phyloP scores from a whole-genome alignment of 805 yeast species.

The Candida coleopterorum region DNA sequence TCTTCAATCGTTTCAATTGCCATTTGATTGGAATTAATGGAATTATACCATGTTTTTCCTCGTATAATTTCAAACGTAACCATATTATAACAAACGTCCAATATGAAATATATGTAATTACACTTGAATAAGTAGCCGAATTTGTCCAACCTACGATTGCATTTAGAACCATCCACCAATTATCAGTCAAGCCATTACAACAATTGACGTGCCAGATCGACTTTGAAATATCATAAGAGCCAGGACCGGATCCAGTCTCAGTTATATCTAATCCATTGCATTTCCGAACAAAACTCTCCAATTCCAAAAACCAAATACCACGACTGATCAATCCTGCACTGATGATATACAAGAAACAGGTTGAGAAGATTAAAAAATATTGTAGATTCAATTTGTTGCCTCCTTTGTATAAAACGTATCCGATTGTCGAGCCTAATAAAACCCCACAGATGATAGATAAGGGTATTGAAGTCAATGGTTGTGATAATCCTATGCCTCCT shows the following conservation, averaged over 20 bases:
- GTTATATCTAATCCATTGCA: conserved; percentile 83
- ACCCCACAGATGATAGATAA: conserved; percentile 59
- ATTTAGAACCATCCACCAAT: conserved; percentile 86
- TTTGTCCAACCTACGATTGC: conserved; percentile 94
- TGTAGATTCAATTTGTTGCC: conserved; percentile 76
- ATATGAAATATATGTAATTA: conserved; percentile 62
- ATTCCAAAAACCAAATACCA: conserved; percentile 87
- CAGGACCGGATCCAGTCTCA: conserved; percentile 91
- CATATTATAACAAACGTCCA: conserved; percentile 55
- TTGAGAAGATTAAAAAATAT: conserved; percentile 66
- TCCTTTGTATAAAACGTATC: conserved; percentile 65
- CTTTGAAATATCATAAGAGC: conserved; percentile 74
- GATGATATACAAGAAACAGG: conserved; percentile 76
- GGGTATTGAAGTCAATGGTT: conserved; percentile 52
- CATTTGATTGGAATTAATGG: conserved; percentile 58
- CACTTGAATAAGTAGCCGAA: conserved; percentile 87
- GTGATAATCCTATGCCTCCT: conserved; percentile 76
- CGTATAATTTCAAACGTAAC: conserved; percentile 39
- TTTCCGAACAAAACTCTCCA: conserved; percentile 65
- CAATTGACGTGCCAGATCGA: conserved; percentile 95
- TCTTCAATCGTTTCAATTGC: conserved; percentile 53
- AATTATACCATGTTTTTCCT: conserved; percentile 54
- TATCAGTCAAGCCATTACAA: conserved; percentile 90
- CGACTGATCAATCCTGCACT: conserved; percentile 84
- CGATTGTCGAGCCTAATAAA: conserved; percentile 56